A percentile compares a stretch with the other conserved stretches of the same genome.
Evolutionary conservation across 306 rosid species (phyloP).

Genomic region (Casuarina cunninghamiana): DNA sequence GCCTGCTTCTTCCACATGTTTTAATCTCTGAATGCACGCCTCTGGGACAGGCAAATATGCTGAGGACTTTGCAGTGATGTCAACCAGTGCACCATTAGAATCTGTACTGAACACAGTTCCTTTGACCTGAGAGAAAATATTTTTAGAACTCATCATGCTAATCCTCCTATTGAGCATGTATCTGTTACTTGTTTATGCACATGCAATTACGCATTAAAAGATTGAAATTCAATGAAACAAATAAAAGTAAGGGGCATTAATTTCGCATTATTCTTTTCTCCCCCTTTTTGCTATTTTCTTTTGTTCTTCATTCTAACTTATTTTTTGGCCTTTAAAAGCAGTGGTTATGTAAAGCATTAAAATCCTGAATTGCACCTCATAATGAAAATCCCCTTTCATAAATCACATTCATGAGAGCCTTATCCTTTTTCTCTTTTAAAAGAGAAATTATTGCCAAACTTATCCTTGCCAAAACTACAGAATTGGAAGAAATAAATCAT

Average conservation of each 20-base stretch:
- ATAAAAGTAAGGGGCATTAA: not conserved
- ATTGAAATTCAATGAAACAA: not conserved
- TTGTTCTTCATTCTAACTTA: not conserved
- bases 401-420: not conserved
- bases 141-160: constrained; percentile 7
- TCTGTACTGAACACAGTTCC: constrained; percentile 79
- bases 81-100: constrained; percentile 73
- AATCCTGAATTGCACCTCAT: not conserved
- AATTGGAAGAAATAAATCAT: not conserved
- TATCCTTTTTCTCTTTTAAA: not conserved
- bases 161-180: not conserved
- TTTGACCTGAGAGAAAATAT: constrained; percentile 57
- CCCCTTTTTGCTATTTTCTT: not conserved
- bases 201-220: not conserved
- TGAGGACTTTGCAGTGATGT: constrained; percentile 80
- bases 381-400: not conserved
- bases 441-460: not conserved
- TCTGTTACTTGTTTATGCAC: not conserved
- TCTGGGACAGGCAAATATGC: constrained; percentile 85
- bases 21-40: constrained; percentile 67
- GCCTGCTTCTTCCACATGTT: constrained; percentile 80
- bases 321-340: too few species aligned
- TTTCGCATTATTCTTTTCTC: not conserved
- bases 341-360: too few species aligned
- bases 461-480: not conserved